A percentile compares a stretch with the other conserved stretches of the same genome.
These are phyloP conservation scores for Cajanus cajan DNA, from an alignment of 306 rosid species.

Conservation along the genomic window DNA sequence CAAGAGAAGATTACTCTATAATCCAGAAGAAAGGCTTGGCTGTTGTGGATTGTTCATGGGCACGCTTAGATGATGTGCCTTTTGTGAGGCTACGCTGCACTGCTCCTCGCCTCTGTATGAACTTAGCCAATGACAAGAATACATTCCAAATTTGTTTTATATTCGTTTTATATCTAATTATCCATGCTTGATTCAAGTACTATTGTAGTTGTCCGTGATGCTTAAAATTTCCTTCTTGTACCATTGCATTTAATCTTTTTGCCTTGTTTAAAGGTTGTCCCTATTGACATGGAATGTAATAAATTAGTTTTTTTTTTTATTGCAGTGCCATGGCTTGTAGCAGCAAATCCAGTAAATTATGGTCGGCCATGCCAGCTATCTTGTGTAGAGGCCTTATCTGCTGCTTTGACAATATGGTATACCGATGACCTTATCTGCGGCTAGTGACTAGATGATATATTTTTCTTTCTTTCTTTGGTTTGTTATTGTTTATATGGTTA, in stretches of 20 bases:
- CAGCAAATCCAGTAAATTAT: slow-evolving; percentile 94
- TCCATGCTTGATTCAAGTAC: neutral
- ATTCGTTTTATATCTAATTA: neutral
- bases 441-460: neutral
- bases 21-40: slow-evolving; percentile 79
- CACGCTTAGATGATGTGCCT: slow-evolving; percentile 88
- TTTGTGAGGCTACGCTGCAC: slow-evolving; percentile 83
- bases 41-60: slow-evolving; percentile 99
- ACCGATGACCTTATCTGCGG: neutral
- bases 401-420: slow-evolving; percentile 91
- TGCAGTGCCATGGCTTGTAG: slow-evolving; percentile 97
- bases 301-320: slow-evolving; percentile 22
- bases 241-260: neutral
- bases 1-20: slow-evolving; percentile 76
- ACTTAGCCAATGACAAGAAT: slow-evolving; percentile 23
- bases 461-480: neutral
- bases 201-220: neutral
- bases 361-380: slow-evolving; percentile 96
- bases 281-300: slow-evolving; percentile 14
- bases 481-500: neutral
- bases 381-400: slow-evolving; percentile 98
- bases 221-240: slow-evolving; percentile 5
- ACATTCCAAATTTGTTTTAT: neutral
- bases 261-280: slow-evolving; percentile 2
- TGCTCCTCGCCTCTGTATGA: slow-evolving; percentile 91